phyloP scores from a whole-genome alignment of 805 yeast genomes.

The Suhomyces xylopsoci region DNA sequence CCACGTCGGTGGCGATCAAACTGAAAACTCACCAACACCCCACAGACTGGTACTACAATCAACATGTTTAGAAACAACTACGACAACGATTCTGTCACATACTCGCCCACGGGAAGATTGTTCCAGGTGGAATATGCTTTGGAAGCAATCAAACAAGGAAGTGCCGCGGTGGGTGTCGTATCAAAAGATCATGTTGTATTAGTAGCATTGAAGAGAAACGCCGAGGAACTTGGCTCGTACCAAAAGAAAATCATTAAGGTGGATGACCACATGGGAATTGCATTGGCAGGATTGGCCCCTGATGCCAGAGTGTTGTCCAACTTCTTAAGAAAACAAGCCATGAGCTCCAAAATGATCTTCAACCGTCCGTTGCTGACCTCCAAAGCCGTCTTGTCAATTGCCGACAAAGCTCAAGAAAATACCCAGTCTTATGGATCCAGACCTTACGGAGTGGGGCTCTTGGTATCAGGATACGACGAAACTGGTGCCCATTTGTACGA shows the following conservation, averaged over 20 bases:
- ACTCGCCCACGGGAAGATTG: slow-evolving; percentile 90
- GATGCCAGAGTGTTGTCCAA: slow-evolving; percentile 94
- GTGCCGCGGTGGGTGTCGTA: slow-evolving; percentile 92
- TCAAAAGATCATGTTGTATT: slow-evolving; percentile 85
- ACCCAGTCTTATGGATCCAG: slow-evolving; percentile 95
- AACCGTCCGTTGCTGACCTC: slow-evolving; percentile 81
- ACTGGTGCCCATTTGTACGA: slow-evolving; percentile 92
- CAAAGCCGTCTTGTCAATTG: slow-evolving; percentile 79
- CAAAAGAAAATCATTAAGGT: slow-evolving; percentile 90
- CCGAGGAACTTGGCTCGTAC: slow-evolving; percentile 95
- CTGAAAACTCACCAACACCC: not conserved
- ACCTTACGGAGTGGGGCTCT: slow-evolving; percentile 96
- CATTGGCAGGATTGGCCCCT: slow-evolving; percentile 96
- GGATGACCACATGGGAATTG: slow-evolving; percentile 92
- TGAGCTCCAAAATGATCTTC: slow-evolving; percentile 79
- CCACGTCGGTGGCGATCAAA: slow-evolving; percentile 1
- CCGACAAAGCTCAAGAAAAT: slow-evolving; percentile 95
- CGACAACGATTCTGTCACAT: slow-evolving; percentile 97
- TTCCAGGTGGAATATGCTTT: slow-evolving; percentile 88
- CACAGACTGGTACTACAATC: slow-evolving; percentile 1
- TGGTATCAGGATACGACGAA: slow-evolving; percentile 88
- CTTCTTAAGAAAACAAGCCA: slow-evolving; percentile 85
- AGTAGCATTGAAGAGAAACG: slow-evolving; percentile 91
- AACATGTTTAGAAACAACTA: slow-evolving; percentile 90
- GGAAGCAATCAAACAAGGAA: slow-evolving; percentile 96